A percentile compares a stretch with the other conserved stretches of the same genome.
Evolutionary conservation across 2,329 filamentous ascomycete genomes (phyloP).

Genomic region (Colletotrichum euphorbiae): DNA sequence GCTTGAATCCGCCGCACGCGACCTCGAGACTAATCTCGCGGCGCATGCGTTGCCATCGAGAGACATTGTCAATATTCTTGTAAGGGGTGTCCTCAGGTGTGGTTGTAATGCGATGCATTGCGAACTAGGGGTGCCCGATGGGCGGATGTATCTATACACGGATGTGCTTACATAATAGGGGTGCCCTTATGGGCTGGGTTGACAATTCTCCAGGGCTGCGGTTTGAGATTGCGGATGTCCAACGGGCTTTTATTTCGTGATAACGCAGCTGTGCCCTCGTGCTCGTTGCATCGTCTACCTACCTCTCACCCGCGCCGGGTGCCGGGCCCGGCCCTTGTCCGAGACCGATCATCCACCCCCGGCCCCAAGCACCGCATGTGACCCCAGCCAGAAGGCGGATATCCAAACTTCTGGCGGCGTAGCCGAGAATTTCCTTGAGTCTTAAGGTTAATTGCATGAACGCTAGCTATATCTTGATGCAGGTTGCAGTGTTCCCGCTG

Average conservation of each 20-base stretch:
- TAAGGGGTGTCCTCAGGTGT: no score
- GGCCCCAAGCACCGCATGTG: neutral
- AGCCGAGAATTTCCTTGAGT: neutral
- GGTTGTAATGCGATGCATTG: no score
- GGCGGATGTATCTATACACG: no score
- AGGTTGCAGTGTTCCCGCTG: neutral
- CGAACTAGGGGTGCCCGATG: no score
- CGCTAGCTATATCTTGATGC: neutral
- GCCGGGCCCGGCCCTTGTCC: neutral
- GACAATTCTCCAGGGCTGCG: neutral
- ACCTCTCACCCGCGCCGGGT: neutral
- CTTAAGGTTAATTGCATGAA: constrained; percentile 1
- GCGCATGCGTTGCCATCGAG: neutral
- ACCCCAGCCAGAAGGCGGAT: neutral
- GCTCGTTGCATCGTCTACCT: neutral
- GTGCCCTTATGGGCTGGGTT: no score
- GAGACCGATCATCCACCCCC: neutral
- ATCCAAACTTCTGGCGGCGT: neutral
- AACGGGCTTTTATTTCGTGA: neutral
- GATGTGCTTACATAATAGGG: no score
- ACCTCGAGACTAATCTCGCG: neutral
- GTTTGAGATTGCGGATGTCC: neutral
- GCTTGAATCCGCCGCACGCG: neutral
- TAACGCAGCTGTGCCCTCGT: neutral
- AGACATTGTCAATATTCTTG: neutral